Conservation (phyloP, 202 grass and related monocot species). For the Alloteropsis angusta region DNA sequence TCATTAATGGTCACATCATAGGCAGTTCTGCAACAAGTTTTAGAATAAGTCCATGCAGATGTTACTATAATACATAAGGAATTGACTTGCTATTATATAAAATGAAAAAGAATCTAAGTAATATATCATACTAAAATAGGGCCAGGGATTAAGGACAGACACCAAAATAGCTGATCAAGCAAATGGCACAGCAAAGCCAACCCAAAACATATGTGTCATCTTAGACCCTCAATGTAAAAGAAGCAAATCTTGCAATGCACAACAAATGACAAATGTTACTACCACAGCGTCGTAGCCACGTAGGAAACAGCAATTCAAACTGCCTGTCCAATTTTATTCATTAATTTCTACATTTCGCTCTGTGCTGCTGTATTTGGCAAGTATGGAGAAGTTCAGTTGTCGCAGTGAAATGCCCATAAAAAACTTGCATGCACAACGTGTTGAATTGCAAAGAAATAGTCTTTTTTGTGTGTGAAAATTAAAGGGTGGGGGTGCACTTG, state of each 20-base stretch:
- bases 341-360: neutral
- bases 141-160: neutral
- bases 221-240: too few relatives aligned
- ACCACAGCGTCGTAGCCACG: neutral
- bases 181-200: neutral
- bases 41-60: neutral
- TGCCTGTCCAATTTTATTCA: neutral
- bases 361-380: neutral
- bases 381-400: neutral
- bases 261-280: too few relatives aligned
- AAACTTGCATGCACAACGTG: neutral
- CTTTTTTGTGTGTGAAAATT: neutral
- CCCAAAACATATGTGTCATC: too few relatives aligned
- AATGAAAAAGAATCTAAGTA: neutral
- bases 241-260: neutral
- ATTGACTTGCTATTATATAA: neutral
- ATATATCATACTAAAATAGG: neutral
- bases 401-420: neutral
- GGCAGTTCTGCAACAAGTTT: slow-evolving; percentile 54
- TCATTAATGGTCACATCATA: slow-evolving; percentile 89
- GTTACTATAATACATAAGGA: neutral
- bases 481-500: neutral
- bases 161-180: neutral
- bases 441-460: neutral
- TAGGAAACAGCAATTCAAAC: neutral